These are phyloP conservation scores for Tricholoma hemisulphureum DNA, from an alignment of 768 basidiomycete genomes.

Conservation along the genomic window DNA sequence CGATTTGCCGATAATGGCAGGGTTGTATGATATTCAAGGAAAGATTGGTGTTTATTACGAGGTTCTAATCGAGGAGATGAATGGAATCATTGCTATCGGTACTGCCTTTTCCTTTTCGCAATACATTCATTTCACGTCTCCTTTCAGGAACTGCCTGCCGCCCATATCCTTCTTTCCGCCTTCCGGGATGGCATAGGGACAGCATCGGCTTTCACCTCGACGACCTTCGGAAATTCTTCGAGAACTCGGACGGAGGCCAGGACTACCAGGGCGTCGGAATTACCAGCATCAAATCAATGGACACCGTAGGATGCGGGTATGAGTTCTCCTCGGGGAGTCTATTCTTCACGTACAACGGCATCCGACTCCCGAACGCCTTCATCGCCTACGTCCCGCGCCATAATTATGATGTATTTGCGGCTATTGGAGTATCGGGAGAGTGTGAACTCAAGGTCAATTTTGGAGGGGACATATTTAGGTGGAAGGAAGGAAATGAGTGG, in stretches of 20 bases:
- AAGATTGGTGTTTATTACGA: conserved; percentile 66
- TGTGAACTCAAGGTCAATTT: conserved; percentile 64
- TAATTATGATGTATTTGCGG: conserved; percentile 59
- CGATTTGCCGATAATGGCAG: conserved; percentile 57
- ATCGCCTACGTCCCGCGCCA: conserved; percentile 56
- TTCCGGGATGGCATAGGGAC: conserved; percentile 70
- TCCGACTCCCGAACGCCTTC: conserved; percentile 55
- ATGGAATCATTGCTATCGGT: conserved; percentile 63
- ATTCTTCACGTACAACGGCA: conserved; percentile 67
- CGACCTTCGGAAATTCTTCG: conserved; percentile 72
- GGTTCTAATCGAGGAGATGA: conserved; percentile 51
- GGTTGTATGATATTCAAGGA: conserved; percentile 55
- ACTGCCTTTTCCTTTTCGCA: background rate
- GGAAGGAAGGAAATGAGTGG: conserved; percentile 66
- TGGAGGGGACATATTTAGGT: conserved; percentile 54
- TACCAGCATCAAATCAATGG: conserved; percentile 39
- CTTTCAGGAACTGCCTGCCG: conserved; percentile 56
- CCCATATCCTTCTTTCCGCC: conserved; percentile 63
- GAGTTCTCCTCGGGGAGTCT: conserved; percentile 50
- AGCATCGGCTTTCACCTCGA: conserved; percentile 68
- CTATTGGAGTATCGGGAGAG: conserved; percentile 55
- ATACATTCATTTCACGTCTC: background rate
- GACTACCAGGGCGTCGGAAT: conserved; percentile 42
- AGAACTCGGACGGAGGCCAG: conserved; percentile 64
- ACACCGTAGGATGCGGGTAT: conserved; percentile 64